Evolutionary conservation across 768 basidiomycete genomes (phyloP).

Genomic region (Naganishia kalamii): DNA sequence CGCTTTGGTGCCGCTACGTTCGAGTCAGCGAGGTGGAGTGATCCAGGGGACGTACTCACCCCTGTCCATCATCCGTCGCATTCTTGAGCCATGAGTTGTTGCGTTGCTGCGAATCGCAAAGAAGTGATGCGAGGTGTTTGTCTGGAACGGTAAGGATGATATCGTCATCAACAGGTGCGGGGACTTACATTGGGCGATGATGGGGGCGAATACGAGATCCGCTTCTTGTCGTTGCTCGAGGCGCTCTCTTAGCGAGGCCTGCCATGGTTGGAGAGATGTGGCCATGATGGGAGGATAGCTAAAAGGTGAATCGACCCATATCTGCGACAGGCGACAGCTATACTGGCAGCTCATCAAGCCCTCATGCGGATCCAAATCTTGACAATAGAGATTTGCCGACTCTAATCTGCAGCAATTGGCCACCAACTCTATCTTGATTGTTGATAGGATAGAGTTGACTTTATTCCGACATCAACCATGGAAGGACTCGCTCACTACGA

Average conservation of each 20-base stretch:
- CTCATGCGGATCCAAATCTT: no score
- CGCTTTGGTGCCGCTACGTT: conserved; percentile 4
- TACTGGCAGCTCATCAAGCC: no score
- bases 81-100: conserved; percentile 70
- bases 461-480: no score
- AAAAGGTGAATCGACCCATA: no score
- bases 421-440: conserved; percentile 10
- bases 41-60: conserved; percentile 27
- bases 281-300: not conserved
- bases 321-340: no score
- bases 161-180: not conserved
- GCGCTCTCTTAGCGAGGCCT: not conserved
- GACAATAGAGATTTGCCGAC: not conserved
- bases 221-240: conserved; percentile 1
- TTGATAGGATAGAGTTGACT: no score
- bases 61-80: conserved; percentile 22
- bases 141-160: not conserved
- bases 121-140: conserved; percentile 38
- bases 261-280: not conserved
- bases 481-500: conserved; percentile 12
- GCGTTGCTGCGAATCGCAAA: conserved; percentile 82
- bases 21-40: not conserved
- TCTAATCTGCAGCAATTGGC: not conserved
- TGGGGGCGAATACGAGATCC: not conserved
- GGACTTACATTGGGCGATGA: not conserved